These are phyloP conservation scores for Allantophomopsis cytisporea DNA, from an alignment of 2,329 filamentous ascomycete genomes.

Conservation along the genomic window DNA sequence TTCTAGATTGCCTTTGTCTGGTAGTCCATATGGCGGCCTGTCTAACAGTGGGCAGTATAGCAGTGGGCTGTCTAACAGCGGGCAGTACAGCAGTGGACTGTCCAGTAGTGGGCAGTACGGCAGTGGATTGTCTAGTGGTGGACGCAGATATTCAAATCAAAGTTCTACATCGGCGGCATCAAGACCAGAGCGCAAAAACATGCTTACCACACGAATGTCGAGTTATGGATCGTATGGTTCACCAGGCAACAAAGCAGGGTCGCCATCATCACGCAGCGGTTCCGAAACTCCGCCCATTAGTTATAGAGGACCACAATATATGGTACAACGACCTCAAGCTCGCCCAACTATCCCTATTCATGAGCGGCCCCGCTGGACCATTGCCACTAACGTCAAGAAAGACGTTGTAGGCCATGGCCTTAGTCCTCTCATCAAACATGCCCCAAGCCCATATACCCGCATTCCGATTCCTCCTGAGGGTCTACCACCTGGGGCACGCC, in stretches of 20 bases:
- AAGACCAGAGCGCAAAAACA: constrained; percentile 22
- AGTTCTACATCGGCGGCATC: constrained; percentile 17
- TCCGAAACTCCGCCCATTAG: too few relatives aligned
- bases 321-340: not conserved
- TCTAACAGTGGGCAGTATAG: not conserved
- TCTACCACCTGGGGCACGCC: constrained; percentile 4
- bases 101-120: too few relatives aligned
- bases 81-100: too few relatives aligned
- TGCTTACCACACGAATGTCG: constrained; percentile 18
- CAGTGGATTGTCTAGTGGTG: too few relatives aligned
- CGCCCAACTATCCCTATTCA: constrained; percentile 22
- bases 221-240: constrained; percentile 29
- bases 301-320: too few relatives aligned
- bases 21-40: constrained; percentile 25
- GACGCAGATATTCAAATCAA: too few relatives aligned
- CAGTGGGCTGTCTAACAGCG: too few relatives aligned
- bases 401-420: constrained; percentile 57
- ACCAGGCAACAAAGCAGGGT: constrained; percentile 28
- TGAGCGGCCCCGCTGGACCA: constrained; percentile 61
- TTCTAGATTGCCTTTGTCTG: constrained; percentile 27
- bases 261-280: constrained; percentile 21
- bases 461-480: not conserved
- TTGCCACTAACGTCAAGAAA: constrained; percentile 47
- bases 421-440: constrained; percentile 44
- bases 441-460: constrained; percentile 15